Evolutionary conservation across 176 grass and related monocot genomes (phyloP).

Genomic region (Triticum turgidum): DNA sequence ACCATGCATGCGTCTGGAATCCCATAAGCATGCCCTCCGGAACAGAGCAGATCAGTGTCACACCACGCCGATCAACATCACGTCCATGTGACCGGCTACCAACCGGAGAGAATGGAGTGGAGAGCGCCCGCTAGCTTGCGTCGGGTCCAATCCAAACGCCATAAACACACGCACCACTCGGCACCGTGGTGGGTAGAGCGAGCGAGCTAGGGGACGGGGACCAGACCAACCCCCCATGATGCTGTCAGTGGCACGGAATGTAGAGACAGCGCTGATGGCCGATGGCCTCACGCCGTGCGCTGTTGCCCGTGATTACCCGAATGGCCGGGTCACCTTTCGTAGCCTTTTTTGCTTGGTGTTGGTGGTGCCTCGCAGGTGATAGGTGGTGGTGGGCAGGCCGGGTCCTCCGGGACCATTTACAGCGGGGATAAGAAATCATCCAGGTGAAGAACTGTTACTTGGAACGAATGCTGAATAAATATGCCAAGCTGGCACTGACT

Average conservation of each 20-base stretch:
- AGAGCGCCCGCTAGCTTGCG: slow-evolving; percentile 18
- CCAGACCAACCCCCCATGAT: neutral
- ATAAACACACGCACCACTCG: neutral
- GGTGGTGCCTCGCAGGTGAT: slow-evolving; percentile 11
- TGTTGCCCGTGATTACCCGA: slow-evolving; percentile 13
- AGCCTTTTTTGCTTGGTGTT: neutral
- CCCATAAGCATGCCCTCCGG: neutral
- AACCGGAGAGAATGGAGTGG: slow-evolving; percentile 28
- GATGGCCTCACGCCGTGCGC: neutral
- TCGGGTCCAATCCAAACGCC: slow-evolving; percentile 45
- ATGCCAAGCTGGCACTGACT: neutral
- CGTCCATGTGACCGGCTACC: slow-evolving; percentile 20
- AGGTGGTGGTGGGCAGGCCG: neutral
- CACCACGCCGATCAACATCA: neutral
- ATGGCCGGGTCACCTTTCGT: neutral
- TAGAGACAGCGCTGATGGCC: slow-evolving; percentile 13
- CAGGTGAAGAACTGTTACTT: slow-evolving; percentile 6
- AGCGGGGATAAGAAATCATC: neutral
- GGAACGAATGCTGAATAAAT: too few species aligned
- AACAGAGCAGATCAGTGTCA: neutral
- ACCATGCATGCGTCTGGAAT: too few species aligned
- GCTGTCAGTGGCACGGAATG: slow-evolving; percentile 43
- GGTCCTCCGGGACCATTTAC: slow-evolving; percentile 16
- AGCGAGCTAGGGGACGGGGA: neutral
- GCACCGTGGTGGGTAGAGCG: neutral